Evolutionary conservation across 176 grass and related monocot species (phyloP), one percentile per base, ranked within the genome.

Genomic region (Aechmea fasciata): DNA sequence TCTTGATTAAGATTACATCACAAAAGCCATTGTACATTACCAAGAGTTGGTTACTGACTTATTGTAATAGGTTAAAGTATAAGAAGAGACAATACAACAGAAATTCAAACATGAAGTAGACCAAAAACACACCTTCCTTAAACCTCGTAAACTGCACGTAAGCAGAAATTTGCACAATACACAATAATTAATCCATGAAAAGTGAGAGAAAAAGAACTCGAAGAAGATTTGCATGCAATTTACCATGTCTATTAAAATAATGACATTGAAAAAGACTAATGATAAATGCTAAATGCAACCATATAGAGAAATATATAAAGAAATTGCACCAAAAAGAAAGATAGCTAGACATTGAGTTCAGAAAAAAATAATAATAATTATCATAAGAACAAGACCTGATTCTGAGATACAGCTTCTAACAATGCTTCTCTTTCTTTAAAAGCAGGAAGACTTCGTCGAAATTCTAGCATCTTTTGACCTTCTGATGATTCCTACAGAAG

Each of bases 401-500:
- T 99, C 75, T 82, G 82, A 73, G 84, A 85, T 74, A 99, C 80
- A 68, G 87, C 79, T 50, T 75, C 81, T 71, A 99, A 77, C 54
- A 99, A 69, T 66, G 82, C 65, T 70, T 93, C 76, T 61, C 72
- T 92, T 81, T 99, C 89, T 85, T 90, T 90, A 80, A 83, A 87
- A 57, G 94, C 65, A 79, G 89, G 94, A 79, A 99, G 87, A 80
- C 87, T 90, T 59, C 71, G 77, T 57, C 94, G 89, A 81, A 99
- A 99, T 66, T 99, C 80, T 66, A 99, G 85, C 94, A 99, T 93
- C 25, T 79, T 93, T 80, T 80, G 76, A 15, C 94, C 94, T 72
- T 93, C 89, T 78, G 22, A 61, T 49, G 94, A 90, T 85, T 93
- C 94, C 94, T 99, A 88, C 24, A 81, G 48, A 87, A 19, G 19